These are phyloP conservation scores for Cladosporium sphaerospermum DNA, from an alignment of 2,329 filamentous ascomycete species.

Conservation along the genomic window DNA sequence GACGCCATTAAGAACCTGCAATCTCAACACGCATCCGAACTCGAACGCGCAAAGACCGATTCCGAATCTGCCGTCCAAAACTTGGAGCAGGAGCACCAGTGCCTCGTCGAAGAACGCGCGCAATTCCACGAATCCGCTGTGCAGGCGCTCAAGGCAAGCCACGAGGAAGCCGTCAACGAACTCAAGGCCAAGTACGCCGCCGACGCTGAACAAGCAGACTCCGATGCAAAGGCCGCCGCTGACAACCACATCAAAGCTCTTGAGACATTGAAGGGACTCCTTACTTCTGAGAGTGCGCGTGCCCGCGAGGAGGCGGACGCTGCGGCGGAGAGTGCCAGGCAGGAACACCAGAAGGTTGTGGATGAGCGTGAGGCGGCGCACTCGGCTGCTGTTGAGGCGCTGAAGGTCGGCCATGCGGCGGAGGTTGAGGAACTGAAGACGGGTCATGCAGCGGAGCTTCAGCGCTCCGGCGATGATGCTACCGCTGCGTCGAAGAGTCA, in stretches of 20 bases:
- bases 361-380: constrained; percentile 5
- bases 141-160: constrained; percentile 8
- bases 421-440: constrained; percentile 7
- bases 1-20: neutral
- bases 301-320: neutral
- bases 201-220: constrained; percentile 8
- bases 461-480: neutral
- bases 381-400: neutral
- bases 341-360: constrained; percentile 3
- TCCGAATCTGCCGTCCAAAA: constrained; percentile 5
- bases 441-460: constrained; percentile 7
- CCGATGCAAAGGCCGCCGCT: constrained; percentile 8
- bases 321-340: constrained; percentile 1
- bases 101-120: constrained; percentile 4
- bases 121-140: constrained; percentile 12
- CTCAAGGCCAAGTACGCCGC: constrained; percentile 16
- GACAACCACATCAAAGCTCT: constrained; percentile 10
- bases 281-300: constrained; percentile 2
- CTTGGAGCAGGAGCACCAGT: constrained; percentile 1
- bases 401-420: constrained; percentile 11
- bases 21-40: constrained; percentile 5
- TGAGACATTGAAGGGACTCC: neutral
- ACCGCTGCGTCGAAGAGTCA: constrained; percentile 1
- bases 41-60: constrained; percentile 2
- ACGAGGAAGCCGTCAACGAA: constrained; percentile 12